A percentile compares a stretch with the other conserved stretches of the same genome.
These are phyloP conservation scores for Raddia guianensis DNA, from an alignment of 176 grass and related monocot species.

Conservation along the genomic window DNA sequence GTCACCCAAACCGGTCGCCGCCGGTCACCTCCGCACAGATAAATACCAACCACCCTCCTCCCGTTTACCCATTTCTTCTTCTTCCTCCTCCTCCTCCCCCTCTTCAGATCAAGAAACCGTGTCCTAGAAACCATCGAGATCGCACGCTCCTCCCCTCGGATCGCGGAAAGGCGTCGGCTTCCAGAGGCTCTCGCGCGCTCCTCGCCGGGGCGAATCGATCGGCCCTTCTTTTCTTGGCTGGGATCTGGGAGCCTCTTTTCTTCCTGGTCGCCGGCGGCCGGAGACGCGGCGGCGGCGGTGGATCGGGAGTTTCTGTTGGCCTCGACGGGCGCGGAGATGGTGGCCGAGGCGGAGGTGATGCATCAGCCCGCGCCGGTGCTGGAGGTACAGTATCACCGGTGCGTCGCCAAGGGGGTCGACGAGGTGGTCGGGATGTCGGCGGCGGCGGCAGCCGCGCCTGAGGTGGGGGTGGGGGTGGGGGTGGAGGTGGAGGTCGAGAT, in stretches of 20 bases:
- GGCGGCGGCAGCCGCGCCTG: constrained; percentile 22
- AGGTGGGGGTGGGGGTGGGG: constrained; percentile 39
- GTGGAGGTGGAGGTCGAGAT: constrained; percentile 48
- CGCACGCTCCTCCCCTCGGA: background rate
- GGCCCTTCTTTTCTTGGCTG: background rate
- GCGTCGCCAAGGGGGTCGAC: constrained; percentile 46
- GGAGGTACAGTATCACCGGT: constrained; percentile 53
- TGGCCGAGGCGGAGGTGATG: constrained; percentile 83
- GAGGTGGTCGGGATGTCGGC: constrained; percentile 54
- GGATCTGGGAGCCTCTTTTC: background rate
- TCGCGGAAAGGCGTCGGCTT: constrained; percentile 17
- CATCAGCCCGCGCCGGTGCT: constrained; percentile 58
- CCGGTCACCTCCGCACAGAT: constrained; percentile 49
- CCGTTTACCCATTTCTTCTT: constrained; percentile 21
- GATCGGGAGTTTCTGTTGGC: constrained; percentile 14
- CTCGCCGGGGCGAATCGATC: background rate
- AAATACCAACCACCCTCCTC: constrained; percentile 44
- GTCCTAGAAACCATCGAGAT: constrained; percentile 49
- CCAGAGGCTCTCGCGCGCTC: background rate
- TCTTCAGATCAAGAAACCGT: constrained; percentile 61
- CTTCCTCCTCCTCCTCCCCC: background rate
- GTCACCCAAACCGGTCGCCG: constrained; percentile 44
- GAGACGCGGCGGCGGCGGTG: background rate
- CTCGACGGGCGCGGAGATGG: constrained; percentile 54
- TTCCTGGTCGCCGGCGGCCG: constrained; percentile 11